Evolutionary conservation across 106 monocot genomes (phyloP).

Genomic region (Dioscorea zingiberensis): DNA sequence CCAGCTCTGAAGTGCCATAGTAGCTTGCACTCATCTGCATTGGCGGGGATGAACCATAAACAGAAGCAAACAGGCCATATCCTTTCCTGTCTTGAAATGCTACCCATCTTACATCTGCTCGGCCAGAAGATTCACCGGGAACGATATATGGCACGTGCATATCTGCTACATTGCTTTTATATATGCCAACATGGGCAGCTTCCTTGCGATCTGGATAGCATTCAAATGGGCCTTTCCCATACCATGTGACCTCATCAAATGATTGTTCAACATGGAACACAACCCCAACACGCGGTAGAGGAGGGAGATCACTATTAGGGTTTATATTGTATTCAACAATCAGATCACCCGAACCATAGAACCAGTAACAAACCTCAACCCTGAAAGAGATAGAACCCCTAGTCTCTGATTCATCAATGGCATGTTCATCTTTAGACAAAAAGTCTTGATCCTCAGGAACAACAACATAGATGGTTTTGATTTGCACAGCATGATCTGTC

Average conservation of each 20-base stretch:
- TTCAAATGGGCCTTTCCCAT: slow-evolving; percentile 94
- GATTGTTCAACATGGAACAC: slow-evolving; percentile 51
- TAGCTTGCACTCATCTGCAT: slow-evolving; percentile 97
- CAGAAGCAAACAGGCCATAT: slow-evolving; percentile 71
- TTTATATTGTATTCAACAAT: slow-evolving; percentile 55
- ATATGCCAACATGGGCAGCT: slow-evolving; percentile 74
- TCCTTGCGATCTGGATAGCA: slow-evolving; percentile 95
- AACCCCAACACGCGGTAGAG: slow-evolving; percentile 84
- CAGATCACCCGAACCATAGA: slow-evolving; percentile 70
- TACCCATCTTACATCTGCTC: slow-evolving; percentile 90
- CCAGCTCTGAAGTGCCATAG: slow-evolving; percentile 69
- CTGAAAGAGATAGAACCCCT: slow-evolving; percentile 17
- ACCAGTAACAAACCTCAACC: slow-evolving; percentile 41
- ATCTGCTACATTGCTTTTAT: slow-evolving; percentile 58
- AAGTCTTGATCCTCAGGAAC: slow-evolving; percentile 15
- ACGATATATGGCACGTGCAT: slow-evolving; percentile 88
- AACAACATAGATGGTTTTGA: slow-evolving; percentile 36
- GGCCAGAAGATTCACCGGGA: slow-evolving; percentile 73
- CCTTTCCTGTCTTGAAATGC: slow-evolving; percentile 46
- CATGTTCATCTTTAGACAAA: neutral
- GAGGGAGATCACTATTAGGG: slow-evolving; percentile 70
- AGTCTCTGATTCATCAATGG: neutral
- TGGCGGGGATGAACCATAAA: slow-evolving; percentile 55
- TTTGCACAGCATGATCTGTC: slow-evolving; percentile 35
- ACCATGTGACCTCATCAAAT: slow-evolving; percentile 68